Base-by-base conservation (phyloP, 306 rosid species). In the Cajanus cajan region DNA sequence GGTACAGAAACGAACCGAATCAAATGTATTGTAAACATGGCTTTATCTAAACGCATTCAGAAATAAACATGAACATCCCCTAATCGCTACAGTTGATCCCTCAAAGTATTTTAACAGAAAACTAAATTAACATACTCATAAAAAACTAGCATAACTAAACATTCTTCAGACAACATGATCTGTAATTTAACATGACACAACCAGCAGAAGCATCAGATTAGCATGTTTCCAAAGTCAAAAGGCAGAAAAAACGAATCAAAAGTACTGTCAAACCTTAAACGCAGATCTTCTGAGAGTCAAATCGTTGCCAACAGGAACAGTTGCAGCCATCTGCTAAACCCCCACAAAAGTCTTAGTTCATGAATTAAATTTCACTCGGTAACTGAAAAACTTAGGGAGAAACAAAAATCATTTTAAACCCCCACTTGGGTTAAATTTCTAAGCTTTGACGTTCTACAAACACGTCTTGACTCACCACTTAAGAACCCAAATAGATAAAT, bases 271-370 rank as follows among this genome's bases (percentile, higher is more conserved):
- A 76, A 86, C 89, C 89, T 86, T 86, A 52, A 86, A 73, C 21
- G 67, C 83, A 59, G 87, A 86, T 83, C 87, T 86, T 83, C 81
- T 80, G 72, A 77, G 69, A 70, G 87, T 67, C 31, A 82, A 76
- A 83, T 86, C 89, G 71, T 33, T 72, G 77, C 85, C 72, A 52
- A 73, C 78, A 76, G 89, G 87, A 80, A 77, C 85, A 80, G 87
- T 73, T 62, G 80, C 25, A 76, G 63, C 76, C 68, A 76, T 24
- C 89, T 86, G 83, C 80, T 58, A 43, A 75, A 79, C 55, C 41
- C 41, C 55, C 63, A 55, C 12, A 82, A 33, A 45, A 66, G 5
- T 21, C 18, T 72, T 22, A 71, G 40, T 16, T 47, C 8, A n/a
- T 66, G 14, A 22, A 66, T 77, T 36, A 77, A 85, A 69, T 22